Evolutionary conservation across 805 yeast genomes (phyloP), one percentile per base, ranked within the genome.

Genomic region (Yarrowia sp.): DNA sequence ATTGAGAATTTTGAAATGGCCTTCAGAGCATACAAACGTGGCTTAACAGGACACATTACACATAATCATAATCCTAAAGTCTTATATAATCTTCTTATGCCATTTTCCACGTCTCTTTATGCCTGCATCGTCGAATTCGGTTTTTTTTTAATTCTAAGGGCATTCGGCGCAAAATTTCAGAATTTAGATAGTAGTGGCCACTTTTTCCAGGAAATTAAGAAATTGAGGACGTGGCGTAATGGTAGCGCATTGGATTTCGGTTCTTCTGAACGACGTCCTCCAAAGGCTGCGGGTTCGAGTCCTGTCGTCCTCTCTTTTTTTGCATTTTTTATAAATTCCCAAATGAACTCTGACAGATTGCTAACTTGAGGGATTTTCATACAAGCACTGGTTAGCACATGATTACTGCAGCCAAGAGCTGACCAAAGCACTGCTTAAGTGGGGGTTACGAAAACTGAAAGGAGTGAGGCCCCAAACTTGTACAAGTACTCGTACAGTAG

Each of bases 221-320:
- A 26, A 26, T 36, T n/a, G 56, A 50, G 56, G 56, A 50, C 56
- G 56, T 50, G 56, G 56, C 56, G 56, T 50, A 50, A 50, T 50
- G 56, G 56, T 50, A 50, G 56, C 56, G 56, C 56, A 50, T 50
- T 50, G 56, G 56, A 50, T 50, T 50, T 50, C 56, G 56, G 56
- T 50, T 50, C 56, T 50, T 36, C 56, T 50, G 56, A 50, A 50
- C 56, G 56, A 50, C 56, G 56, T 50, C 56, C 56, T 50, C 56
- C 56, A 50, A 50, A 50, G 56, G 56, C 56, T 50, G 56, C 56
- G 56, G 56, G 56, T 50, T 50, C 56, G 56, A 53, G 58, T 53
- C 58, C 58, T 53, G 58, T 53, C 58, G 58, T 53, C 58, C 58
- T 53, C 58, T 53, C 10, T 53, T 53, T 53, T 52, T 35, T 48